Evolutionary conservation across 129 eudicot genomes (phyloP).

Genomic region (Calendula officinalis): DNA sequence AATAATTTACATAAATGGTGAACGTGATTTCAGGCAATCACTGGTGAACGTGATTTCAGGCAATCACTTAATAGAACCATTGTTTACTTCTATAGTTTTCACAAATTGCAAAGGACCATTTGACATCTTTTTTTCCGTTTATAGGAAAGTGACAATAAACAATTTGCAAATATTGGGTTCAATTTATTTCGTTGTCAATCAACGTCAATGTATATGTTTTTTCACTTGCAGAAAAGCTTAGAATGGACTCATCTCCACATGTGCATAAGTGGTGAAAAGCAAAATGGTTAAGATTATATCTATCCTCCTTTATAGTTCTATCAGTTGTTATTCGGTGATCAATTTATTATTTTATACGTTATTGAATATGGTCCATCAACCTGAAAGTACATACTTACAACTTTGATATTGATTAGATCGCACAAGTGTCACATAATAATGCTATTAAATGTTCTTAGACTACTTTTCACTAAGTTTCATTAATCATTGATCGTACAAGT

Average conservation of each 20-base stretch:
- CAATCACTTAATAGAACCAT: too few relatives aligned
- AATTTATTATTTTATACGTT: neutral
- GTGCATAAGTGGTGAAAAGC: too few relatives aligned
- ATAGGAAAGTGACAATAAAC: conserved; percentile 31
- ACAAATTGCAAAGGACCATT: conserved; percentile 32
- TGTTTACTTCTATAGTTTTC: conserved; percentile 26
- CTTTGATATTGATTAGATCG: neutral
- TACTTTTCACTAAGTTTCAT: neutral
- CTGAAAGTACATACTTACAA: neutral
- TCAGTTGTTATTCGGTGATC: neutral
- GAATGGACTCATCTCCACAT: too few relatives aligned
- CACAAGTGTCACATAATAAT: conserved; percentile 2
- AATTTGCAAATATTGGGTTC: conserved; percentile 19
- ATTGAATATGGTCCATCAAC: neutral
- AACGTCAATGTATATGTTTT: conserved; percentile 11
- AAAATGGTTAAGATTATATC: conserved; percentile 4
- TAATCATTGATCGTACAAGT: neutral
- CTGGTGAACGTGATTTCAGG: too few relatives aligned
- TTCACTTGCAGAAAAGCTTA: too few relatives aligned
- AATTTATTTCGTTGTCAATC: conserved; percentile 32
- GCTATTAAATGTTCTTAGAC: neutral
- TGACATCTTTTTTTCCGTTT: conserved; percentile 27
- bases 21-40: too few relatives aligned
- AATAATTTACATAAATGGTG: too few relatives aligned
- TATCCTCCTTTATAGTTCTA: conserved; percentile 5